phyloP scores from a whole-genome alignment of 1,284 basidiomycete genomes.

The Tausonia pullulans region DNA sequence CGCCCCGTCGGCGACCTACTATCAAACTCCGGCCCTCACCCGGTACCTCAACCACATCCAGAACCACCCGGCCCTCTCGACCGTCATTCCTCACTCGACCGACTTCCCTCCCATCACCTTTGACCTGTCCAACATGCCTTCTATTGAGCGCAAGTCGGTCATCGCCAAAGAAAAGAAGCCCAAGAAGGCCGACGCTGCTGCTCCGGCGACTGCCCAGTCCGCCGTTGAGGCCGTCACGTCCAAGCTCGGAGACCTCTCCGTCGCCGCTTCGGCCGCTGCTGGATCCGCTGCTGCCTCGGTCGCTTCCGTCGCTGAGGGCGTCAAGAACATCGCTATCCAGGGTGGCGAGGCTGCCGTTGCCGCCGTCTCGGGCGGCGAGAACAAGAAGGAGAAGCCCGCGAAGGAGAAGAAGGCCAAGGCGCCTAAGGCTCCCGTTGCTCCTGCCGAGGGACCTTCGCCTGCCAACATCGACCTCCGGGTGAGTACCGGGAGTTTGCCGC shows the following conservation, averaged over 20 bases:
- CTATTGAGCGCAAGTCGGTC: slow-evolving; percentile 51
- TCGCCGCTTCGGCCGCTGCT: slow-evolving; percentile 14
- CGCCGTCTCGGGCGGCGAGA: slow-evolving; percentile 28
- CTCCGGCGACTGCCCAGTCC: slow-evolving; percentile 21
- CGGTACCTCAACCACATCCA: slow-evolving; percentile 93
- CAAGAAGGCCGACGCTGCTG: slow-evolving; percentile 38
- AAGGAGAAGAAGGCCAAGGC: slow-evolving; percentile 36
- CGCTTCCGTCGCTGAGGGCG: slow-evolving; percentile 18
- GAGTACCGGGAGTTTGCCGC: not conserved
- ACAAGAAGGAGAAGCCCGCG: slow-evolving; percentile 39
- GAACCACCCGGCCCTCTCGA: slow-evolving; percentile 48
- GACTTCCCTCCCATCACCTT: slow-evolving; percentile 54
- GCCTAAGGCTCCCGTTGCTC: slow-evolving; percentile 37
- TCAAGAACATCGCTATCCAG: slow-evolving; percentile 25
- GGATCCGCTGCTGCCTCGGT: slow-evolving; percentile 18
- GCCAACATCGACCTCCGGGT: slow-evolving; percentile 92
- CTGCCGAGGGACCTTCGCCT: slow-evolving; percentile 65
- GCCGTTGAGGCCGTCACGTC: slow-evolving; percentile 18
- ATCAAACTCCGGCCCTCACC: slow-evolving; percentile 63
- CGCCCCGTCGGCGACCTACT: slow-evolving; percentile 47
- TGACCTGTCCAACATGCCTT: slow-evolving; percentile 64
- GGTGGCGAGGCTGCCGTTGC: slow-evolving; percentile 24
- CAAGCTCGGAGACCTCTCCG: slow-evolving; percentile 12
- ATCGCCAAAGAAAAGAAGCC: slow-evolving; percentile 63
- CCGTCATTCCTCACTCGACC: slow-evolving; percentile 37